Percentiles rank a stretch among this genome's conserved stretches.
These are phyloP conservation scores for Sporothrix dimorphospora DNA, from an alignment of 2,329 filamentous ascomycete genomes.

Conservation along the genomic window DNA sequence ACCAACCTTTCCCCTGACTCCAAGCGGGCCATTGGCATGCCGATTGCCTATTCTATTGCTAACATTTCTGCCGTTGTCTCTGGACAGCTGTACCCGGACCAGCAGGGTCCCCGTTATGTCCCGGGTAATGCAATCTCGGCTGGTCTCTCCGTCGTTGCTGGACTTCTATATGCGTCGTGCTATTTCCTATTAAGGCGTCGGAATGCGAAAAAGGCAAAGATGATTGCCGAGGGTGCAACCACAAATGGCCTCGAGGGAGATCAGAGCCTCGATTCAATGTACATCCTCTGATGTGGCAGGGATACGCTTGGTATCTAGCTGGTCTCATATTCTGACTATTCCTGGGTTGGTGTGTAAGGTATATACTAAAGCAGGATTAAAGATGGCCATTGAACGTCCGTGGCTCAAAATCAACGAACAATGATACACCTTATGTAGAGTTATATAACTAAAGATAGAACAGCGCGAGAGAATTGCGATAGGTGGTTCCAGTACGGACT, in stretches of 20 bases:
- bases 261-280: background rate
- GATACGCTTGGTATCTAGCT: too few species aligned
- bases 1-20: background rate
- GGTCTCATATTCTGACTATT: too few species aligned
- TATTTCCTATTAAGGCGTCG: background rate
- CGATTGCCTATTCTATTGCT: background rate
- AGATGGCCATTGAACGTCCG: too few species aligned
- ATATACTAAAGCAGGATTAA: too few species aligned
- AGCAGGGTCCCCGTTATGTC: background rate
- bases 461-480: too few species aligned
- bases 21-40: slow-evolving; percentile 1
- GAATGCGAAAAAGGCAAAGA: background rate
- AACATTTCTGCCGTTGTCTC: background rate
- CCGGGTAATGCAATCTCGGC: background rate
- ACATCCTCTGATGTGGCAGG: background rate
- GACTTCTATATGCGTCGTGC: background rate
- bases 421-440: too few species aligned
- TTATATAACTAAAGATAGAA: too few species aligned
- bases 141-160: background rate
- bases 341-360: too few species aligned
- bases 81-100: background rate
- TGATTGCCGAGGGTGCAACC: background rate
- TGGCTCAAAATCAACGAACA: too few species aligned
- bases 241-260: background rate
- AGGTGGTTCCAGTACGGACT: too few species aligned